Evolutionary conservation across 306 rosid genomes (phyloP), one percentile per base, ranked within the genome.

Genomic region (Vigna trinervia): DNA sequence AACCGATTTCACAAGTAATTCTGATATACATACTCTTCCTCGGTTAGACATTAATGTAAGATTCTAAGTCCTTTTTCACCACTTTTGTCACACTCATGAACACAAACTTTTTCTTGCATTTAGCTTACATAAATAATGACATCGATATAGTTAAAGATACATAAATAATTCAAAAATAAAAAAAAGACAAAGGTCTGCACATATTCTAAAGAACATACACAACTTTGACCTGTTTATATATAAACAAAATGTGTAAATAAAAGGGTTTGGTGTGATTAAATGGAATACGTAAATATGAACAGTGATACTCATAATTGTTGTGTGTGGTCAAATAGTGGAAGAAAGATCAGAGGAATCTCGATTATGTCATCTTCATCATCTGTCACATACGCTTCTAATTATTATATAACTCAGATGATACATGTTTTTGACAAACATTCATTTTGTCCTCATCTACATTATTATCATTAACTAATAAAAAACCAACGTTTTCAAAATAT

Each of bases 371-470:
- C 45, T 64, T 80, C 12, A 80, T 80, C 54, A 30, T 30, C 34
- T 59, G 32, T 74, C 54, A 62, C 72, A 65, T 78, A 57, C 53
- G 47, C 78, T 73, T 39, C 71, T 74, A 30, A 82, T 81, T 85
- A 81, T 88, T 78, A 56, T 82, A 74, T 63, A 74, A 47, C 68
- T 71, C 19, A 56, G 82, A 88, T 71, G 69, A 76, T 82, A 56
- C 84, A 72, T 67, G 73, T 73, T 73, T 39, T 57, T 74, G 91
- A 88, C 89, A 88, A 86, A 92, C 79, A 66, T 85, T 53, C 54
- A 34, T 81, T 83, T 86, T 89, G 93, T 88, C 93, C 66, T 11
- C 36, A 76, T 81, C 74, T 60, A 63, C 56, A 59, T 73, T 47
- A 88, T 91, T 81, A 86, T 79, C 6, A 36, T 36, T 22, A 34